Percentiles rank a stretch among this genome's conserved stretches.
phyloP scores from a whole-genome alignment of 768 basidiomycete species.

The Trametes maxima region DNA sequence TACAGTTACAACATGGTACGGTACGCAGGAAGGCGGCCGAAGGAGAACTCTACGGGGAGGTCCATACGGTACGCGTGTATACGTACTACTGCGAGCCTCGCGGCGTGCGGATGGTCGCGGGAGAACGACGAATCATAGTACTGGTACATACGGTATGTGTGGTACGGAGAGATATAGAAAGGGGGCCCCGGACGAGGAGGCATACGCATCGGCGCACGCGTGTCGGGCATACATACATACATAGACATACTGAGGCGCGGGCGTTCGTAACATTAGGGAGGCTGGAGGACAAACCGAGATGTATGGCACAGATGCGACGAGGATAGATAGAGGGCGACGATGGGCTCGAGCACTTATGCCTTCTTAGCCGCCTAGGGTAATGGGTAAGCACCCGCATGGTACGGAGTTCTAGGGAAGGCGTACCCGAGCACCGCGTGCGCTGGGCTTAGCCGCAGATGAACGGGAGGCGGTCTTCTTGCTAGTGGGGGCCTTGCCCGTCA shows the following conservation, averaged over 20 bases:
- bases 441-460: slow-evolving; percentile 11
- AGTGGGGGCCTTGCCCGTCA: slow-evolving; percentile 21
- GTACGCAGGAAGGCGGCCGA: neutral
- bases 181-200: neutral
- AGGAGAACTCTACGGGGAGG: slow-evolving; percentile 10
- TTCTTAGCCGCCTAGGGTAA: slow-evolving; percentile 14
- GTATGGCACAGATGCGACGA: neutral
- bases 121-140: slow-evolving; percentile 10
- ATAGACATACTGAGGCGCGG: slow-evolving; percentile 11
- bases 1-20: slow-evolving; percentile 17
- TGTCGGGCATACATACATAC: slow-evolving; percentile 16
- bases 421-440: slow-evolving; percentile 17
- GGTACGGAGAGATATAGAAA: neutral
- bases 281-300: slow-evolving; percentile 7
- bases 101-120: neutral
- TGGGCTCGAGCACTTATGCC: neutral
- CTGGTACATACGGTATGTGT: slow-evolving; percentile 8
- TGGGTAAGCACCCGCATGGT: neutral
- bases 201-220: neutral
- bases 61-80: slow-evolving; percentile 20
- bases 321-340: neutral
- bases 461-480: slow-evolving; percentile 18
- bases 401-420: neutral
- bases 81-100: slow-evolving; percentile 10
- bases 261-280: neutral